Evolutionary conservation across 495 filamentous ascomycete genomes (phyloP), one percentile per base, ranked within the genome.

Genomic region (Annulohypoxylon moriforme): DNA sequence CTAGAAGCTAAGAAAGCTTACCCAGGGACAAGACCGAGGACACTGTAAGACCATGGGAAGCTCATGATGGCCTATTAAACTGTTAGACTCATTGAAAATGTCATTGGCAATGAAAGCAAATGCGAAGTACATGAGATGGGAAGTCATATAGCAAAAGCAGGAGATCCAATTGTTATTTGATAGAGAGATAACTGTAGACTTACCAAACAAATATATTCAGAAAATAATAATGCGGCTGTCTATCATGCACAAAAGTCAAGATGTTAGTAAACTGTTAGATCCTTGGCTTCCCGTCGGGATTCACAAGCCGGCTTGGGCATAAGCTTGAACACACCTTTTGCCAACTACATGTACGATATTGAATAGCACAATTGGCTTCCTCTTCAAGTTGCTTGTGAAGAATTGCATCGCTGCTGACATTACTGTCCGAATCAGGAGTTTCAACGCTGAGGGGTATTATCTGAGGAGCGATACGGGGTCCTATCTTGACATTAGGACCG

Each of bases 311-410:
- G 55, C 49, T 62, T 46, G 33, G 38, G 62, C 82, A 67, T 68
- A 92, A 92, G 55, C 49, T 62, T 46, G 24, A 34, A 64, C 83
- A 67, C 70, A 93, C 92, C 88, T 96, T 96, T 75, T 89, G 90
- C 93, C 93, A 97, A 71, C 89, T 93, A 82, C 93, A 97, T 36
- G 93, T 97, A 25, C 93, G 85, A 76, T 97, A 97, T 80, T 94
- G 89, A 82, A 97, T 95, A 16, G 89, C 87, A 80, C 90, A 89
- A 38, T 85, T 88, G n/a, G 89, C 86, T 77, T 97, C 93, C 71
- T 92, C 71, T 55, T 91, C 92, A 64, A 93, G 86, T 80, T 96
- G 93, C 81, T 90, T 89, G 46, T 88, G 89, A 14, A 96, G 76
- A 27, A 85, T 83, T 24, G 76, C 81, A 42, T 78, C 69, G 68